Evolutionary conservation across 805 yeast species (phyloP), one percentile per base, ranked within the genome.

Genomic region (Phaffomyces antillensis): DNA sequence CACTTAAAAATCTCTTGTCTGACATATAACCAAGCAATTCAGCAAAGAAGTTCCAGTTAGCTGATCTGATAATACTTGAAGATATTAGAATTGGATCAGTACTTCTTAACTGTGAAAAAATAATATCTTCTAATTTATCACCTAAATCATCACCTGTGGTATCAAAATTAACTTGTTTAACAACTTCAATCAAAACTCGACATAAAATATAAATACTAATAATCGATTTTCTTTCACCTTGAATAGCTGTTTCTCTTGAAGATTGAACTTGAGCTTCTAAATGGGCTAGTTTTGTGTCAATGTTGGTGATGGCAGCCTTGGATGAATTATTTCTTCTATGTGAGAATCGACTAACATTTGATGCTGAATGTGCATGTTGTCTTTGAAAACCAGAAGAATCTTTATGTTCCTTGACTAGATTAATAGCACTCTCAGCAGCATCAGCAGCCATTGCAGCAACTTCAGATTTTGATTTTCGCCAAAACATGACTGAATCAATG

Each of bases 401-500:
- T 38, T 64, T 68, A 36, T 64, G 61, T 15, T 65, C 69, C 50
- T 60, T 64, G 10, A 53, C 37, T 0, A 56, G 59, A 7, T 44
- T 52, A 0, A 67, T 35, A 2, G 70, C 68, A 44, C 61, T 70
- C 41, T 76, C 80, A 15, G 74, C 70, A 36, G 72, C 73, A 17
- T 77, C 71, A 5, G 80, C 73, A 1, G 84, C 79, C 63, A 75
- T 68, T 26, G 78, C 76, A 2, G 95, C 87, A 4, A 85, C 82
- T 55, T 91, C 98, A 13, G 95, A 81, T 62, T 93, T 93, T 2
- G 91, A 79, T 61, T 91, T 87, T 48, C 98, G 75, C 99, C 99
- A 93, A 60, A 86, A 90, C 98, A 93, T 90, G 48, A 93, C 96
- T 7, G 96, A 88, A 62, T 93, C 99, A 31, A 95, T 89, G 2